Conservation (phyloP, 306 rosid species). For the Dicorynia guianensis region DNA sequence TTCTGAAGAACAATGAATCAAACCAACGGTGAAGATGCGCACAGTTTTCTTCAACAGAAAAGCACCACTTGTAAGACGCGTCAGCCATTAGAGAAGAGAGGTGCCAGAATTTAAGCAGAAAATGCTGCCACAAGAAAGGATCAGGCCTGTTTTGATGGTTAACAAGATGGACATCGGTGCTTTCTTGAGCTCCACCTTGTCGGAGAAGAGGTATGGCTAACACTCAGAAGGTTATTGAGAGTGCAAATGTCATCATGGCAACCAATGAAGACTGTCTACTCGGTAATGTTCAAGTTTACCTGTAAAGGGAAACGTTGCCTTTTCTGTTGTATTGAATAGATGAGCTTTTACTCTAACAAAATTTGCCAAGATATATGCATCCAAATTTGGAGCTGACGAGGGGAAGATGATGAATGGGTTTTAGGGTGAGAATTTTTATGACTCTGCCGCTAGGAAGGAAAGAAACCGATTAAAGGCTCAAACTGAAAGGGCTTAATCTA, state of each 20-base stretch:
- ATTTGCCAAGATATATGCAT: conserved; percentile 93
- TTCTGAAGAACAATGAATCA: too few relatives aligned
- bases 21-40: too few relatives aligned
- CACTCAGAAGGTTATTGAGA: conserved; percentile 88
- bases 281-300: conserved; percentile 87
- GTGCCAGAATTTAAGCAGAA: too few relatives aligned
- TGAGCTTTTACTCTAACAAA: conserved; percentile 93
- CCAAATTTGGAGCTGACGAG: conserved; percentile 91
- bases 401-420: conserved; percentile 70
- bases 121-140: too few relatives aligned
- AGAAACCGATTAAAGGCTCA: conserved; percentile 73
- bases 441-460: conserved; percentile 73
- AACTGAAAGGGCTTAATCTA: conserved; percentile 66
- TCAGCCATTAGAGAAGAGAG: too few relatives aligned
- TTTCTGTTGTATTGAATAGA: conserved; percentile 92
- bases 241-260: conserved; percentile 96
- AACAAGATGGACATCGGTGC: conserved; percentile 97
- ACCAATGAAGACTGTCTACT: conserved; percentile 91
- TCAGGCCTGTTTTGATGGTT: conserved; percentile 82
- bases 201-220: conserved; percentile 91
- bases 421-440: conserved; percentile 72
- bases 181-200: conserved; percentile 96
- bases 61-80: too few relatives aligned
- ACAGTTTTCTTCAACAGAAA: too few relatives aligned
- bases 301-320: conserved; percentile 92